These are phyloP conservation scores for Pisolithus thermaeus DNA, from an alignment of 1,284 basidiomycete genomes.

Conservation along the genomic window DNA sequence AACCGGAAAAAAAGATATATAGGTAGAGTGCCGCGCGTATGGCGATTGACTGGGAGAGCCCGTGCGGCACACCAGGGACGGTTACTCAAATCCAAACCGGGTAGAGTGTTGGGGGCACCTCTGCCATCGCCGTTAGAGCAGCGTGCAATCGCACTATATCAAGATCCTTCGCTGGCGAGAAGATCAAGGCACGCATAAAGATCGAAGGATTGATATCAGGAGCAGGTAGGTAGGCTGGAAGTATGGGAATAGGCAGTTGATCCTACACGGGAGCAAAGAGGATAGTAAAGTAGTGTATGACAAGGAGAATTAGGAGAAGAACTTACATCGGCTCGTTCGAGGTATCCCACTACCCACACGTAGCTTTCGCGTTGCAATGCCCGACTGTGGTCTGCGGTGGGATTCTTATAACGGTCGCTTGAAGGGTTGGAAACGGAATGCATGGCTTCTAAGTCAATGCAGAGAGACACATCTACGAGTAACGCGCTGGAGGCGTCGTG, in stretches of 20 bases:
- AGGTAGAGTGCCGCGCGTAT: too few relatives aligned
- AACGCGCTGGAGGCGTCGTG: conserved; percentile 41
- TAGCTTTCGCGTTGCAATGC: conserved; percentile 43
- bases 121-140: conserved; percentile 18
- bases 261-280: neutral
- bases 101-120: conserved; percentile 16
- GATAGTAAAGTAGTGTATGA: too few relatives aligned
- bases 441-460: conserved; percentile 32
- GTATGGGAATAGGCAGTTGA: conserved; percentile 33
- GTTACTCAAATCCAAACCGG: conserved; percentile 8
- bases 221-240: conserved; percentile 33
- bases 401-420: conserved; percentile 5
- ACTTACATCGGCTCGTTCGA: conserved; percentile 44
- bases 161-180: conserved; percentile 41
- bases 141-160: conserved; percentile 24
- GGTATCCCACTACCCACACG: conserved; percentile 49
- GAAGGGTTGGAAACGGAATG: conserved; percentile 7
- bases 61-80: too few relatives aligned
- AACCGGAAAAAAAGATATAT: too few relatives aligned
- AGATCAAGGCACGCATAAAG: conserved; percentile 46
- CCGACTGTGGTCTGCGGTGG: conserved; percentile 35
- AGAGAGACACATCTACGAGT: conserved; percentile 49
- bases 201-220: conserved; percentile 34
- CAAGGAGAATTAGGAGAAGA: neutral
- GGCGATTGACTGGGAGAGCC: too few relatives aligned